phyloP scores from a whole-genome alignment of 345 rosid genomes.

The Erodium maritimum region DNA sequence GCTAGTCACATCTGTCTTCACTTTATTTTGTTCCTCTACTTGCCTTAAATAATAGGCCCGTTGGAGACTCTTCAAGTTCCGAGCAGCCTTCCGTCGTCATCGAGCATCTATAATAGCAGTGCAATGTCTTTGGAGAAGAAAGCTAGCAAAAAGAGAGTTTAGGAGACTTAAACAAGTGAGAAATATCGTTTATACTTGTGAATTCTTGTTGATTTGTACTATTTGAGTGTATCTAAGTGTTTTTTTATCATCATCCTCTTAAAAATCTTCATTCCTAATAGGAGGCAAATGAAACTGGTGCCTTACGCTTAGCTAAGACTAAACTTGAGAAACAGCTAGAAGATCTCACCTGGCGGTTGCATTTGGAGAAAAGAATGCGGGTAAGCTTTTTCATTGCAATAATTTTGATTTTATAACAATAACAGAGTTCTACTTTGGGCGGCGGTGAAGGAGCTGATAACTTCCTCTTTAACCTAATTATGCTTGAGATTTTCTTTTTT shows the following conservation, averaged over 20 bases:
- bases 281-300: slow-evolving; percentile 96
- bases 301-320: slow-evolving; percentile 79
- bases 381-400: slow-evolving; percentile 29
- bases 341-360: slow-evolving; percentile 86
- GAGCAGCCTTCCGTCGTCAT: slow-evolving; percentile 41
- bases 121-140: slow-evolving; percentile 86
- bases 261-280: slow-evolving; percentile 20
- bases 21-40: too few relatives aligned
- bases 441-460: too few relatives aligned
- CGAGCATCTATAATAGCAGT: slow-evolving; percentile 61
- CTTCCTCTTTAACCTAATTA: too few relatives aligned
- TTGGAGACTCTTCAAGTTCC: slow-evolving; percentile 72
- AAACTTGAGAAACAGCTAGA: slow-evolving; percentile 92
- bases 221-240: too few relatives aligned
- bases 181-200: too few relatives aligned
- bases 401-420: background rate
- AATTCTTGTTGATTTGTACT: too few relatives aligned
- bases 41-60: slow-evolving; percentile 33
- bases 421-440: too few relatives aligned
- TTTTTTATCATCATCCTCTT: background rate
- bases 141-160: slow-evolving; percentile 71
- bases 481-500: too few relatives aligned
- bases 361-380: slow-evolving; percentile 80
- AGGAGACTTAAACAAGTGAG: slow-evolving; percentile 66
- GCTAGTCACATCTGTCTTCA: too few relatives aligned